These are phyloP conservation scores for Alternaria gansuensis DNA, from an alignment of 2,329 filamentous ascomycete species.

Conservation along the genomic window DNA sequence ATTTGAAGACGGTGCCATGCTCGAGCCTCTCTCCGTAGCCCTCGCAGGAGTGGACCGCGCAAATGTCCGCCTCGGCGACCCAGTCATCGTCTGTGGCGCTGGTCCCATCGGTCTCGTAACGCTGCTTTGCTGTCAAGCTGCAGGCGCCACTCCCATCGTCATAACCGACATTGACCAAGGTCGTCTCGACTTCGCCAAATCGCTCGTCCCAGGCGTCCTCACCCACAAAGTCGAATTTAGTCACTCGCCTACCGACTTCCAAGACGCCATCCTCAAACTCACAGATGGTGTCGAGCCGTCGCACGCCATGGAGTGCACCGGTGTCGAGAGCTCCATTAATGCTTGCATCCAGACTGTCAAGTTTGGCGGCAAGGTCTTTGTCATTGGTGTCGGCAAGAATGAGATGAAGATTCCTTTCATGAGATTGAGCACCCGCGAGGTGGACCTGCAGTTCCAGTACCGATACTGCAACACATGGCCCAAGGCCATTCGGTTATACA, in stretches of 20 bases:
- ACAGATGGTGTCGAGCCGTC: slow-evolving; percentile 79
- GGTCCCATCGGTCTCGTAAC: slow-evolving; percentile 94
- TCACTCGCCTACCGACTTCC: slow-evolving; percentile 73
- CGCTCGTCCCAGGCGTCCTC: slow-evolving; percentile 78
- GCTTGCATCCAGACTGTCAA: slow-evolving; percentile 88
- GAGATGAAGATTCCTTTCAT: slow-evolving; percentile 97
- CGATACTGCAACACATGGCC: slow-evolving; percentile 97
- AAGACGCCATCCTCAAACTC: slow-evolving; percentile 70
- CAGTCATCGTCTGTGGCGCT: slow-evolving; percentile 88
- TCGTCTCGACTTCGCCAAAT: slow-evolving; percentile 83
- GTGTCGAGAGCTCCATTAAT: slow-evolving; percentile 87
- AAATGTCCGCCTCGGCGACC: slow-evolving; percentile 81
- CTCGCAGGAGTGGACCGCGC: slow-evolving; percentile 88
- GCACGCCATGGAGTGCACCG: slow-evolving; percentile 90
- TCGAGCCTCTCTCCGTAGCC: slow-evolving; percentile 90
- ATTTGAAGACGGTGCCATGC: slow-evolving; percentile 87
- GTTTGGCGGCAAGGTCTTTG: slow-evolving; percentile 96
- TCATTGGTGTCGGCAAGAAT: slow-evolving; percentile 94
- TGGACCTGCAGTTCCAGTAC: slow-evolving; percentile 97
- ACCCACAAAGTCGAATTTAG: slow-evolving; percentile 79
- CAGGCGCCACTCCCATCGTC: slow-evolving; percentile 88
- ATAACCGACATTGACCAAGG: slow-evolving; percentile 95
- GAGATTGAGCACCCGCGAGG: slow-evolving; percentile 86
- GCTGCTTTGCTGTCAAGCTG: slow-evolving; percentile 78
- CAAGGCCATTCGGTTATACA: slow-evolving; percentile 84